A percentile compares a stretch with the other conserved stretches of the same genome.
Conservation (phyloP, 768 basidiomycete species). For the Macrolepiota albuminosa region DNA sequence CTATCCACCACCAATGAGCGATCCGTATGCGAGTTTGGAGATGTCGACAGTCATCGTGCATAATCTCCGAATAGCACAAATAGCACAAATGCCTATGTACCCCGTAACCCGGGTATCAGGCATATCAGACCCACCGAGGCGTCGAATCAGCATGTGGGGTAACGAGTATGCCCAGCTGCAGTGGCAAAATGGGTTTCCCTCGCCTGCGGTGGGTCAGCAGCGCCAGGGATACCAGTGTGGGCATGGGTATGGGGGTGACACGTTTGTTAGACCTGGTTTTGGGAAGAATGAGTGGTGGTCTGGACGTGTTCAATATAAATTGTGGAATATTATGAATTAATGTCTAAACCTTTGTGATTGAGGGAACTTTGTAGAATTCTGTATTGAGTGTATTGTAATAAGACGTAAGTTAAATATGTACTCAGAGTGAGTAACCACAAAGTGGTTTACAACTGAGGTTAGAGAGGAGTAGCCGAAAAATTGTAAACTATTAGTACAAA, state of each 20-base stretch:
- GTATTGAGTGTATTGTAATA: too few relatives aligned
- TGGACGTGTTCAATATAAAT: neutral
- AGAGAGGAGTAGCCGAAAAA: too few relatives aligned
- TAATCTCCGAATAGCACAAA: neutral
- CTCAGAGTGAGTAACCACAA: too few relatives aligned
- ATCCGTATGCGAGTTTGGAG: slow-evolving; percentile 34
- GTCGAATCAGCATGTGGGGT: neutral
- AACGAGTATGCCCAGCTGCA: neutral
- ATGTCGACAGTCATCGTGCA: slow-evolving; percentile 20
- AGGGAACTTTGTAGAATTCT: too few relatives aligned
- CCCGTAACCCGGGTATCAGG: neutral
- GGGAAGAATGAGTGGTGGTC: neutral
- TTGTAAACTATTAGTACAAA: too few relatives aligned
- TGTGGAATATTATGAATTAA: neutral
- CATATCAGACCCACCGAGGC: neutral
- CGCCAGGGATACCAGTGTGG: neutral
- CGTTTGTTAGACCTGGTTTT: neutral
- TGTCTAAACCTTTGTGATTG: too few relatives aligned
- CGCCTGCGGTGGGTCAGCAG: neutral
- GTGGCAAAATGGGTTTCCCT: neutral
- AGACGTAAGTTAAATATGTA: too few relatives aligned
- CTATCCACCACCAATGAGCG: slow-evolving; percentile 8
- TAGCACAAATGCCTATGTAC: neutral
- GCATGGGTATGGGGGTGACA: neutral
- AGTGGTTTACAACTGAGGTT: too few relatives aligned